Evolutionary conservation across 176 grass and related monocot genomes (phyloP).

Genomic region (Coix lacrymajobi): DNA sequence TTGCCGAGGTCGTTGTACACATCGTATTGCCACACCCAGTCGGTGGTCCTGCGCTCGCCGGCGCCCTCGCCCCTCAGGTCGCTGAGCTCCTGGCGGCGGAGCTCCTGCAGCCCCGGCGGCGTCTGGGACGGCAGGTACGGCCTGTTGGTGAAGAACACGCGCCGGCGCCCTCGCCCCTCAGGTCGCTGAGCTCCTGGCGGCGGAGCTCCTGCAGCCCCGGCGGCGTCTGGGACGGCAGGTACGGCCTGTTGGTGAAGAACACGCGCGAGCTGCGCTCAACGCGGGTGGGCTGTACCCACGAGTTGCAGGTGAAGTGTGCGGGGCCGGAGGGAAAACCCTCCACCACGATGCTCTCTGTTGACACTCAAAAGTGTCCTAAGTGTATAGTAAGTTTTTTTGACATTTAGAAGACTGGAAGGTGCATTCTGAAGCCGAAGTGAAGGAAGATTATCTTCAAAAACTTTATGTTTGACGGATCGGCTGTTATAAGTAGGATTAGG

Average conservation of each 20-base stretch:
- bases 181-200: conserved; percentile 43
- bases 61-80: conserved; percentile 56
- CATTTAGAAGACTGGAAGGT: too few relatives aligned
- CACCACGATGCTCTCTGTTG: conserved; percentile 74
- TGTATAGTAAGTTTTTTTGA: too few relatives aligned
- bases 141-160: conserved; percentile 86
- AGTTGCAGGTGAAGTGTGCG: conserved; percentile 74
- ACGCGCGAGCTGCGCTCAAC: conserved; percentile 38
- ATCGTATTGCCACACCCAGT: conserved; percentile 72
- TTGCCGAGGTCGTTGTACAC: conserved; percentile 80
- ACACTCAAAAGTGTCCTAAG: too few relatives aligned
- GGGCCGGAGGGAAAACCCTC: conserved; percentile 63
- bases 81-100: conserved; percentile 51
- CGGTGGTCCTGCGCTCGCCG: conserved; percentile 52
- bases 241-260: conserved; percentile 91
- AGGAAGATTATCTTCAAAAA: too few relatives aligned
- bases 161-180: conserved; percentile 54
- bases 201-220: conserved; percentile 62
- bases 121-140: conserved; percentile 84
- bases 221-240: conserved; percentile 76
- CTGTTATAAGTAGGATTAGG: too few relatives aligned
- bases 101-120: conserved; percentile 58
- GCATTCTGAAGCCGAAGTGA: too few relatives aligned
- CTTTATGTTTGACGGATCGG: too few relatives aligned
- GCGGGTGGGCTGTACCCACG: conserved; percentile 64